These are phyloP conservation scores for Colletotrichum lupini DNA, from an alignment of 2,329 filamentous ascomycete genomes.

Conservation along the genomic window DNA sequence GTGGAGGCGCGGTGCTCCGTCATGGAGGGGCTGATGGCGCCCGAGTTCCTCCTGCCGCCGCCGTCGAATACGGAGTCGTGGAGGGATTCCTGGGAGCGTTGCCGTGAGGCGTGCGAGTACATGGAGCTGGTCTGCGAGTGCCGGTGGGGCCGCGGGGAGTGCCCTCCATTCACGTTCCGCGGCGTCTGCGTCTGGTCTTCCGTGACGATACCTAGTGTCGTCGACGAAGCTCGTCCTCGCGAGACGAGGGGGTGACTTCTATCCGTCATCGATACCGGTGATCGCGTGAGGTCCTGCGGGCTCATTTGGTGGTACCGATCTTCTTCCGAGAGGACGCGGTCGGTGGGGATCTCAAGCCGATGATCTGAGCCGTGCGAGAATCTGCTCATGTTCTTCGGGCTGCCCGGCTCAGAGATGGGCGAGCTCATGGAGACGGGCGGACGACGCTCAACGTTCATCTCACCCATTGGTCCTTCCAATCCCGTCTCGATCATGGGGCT, in stretches of 20 bases:
- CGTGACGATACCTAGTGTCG: conserved; percentile 4
- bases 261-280: background rate
- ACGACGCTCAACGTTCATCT: conserved; percentile 16
- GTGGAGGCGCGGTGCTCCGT: conserved; percentile 37
- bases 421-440: conserved; percentile 29
- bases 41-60: conserved; percentile 43
- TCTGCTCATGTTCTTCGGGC: conserved; percentile 5
- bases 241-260: background rate
- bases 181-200: conserved; percentile 21
- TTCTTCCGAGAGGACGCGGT: conserved; percentile 17
- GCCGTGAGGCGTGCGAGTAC: conserved; percentile 40
- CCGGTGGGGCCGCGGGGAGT: conserved; percentile 4
- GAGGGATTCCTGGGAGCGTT: conserved; percentile 48
- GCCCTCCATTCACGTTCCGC: background rate
- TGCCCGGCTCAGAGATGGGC: conserved; percentile 20
- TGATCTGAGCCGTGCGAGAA: conserved; percentile 6
- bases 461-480: background rate
- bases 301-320: conserved; percentile 31
- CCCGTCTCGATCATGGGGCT: conserved; percentile 4
- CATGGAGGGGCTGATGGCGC: conserved; percentile 36
- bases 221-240: conserved; percentile 1
- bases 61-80: conserved; percentile 49
- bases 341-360: conserved; percentile 13
- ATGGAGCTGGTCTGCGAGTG: conserved; percentile 32
- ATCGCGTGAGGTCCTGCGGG: conserved; percentile 15